Evolutionary conservation across 2,329 filamentous ascomycete species (phyloP).

Genomic region (Ophiostoma sp.): DNA sequence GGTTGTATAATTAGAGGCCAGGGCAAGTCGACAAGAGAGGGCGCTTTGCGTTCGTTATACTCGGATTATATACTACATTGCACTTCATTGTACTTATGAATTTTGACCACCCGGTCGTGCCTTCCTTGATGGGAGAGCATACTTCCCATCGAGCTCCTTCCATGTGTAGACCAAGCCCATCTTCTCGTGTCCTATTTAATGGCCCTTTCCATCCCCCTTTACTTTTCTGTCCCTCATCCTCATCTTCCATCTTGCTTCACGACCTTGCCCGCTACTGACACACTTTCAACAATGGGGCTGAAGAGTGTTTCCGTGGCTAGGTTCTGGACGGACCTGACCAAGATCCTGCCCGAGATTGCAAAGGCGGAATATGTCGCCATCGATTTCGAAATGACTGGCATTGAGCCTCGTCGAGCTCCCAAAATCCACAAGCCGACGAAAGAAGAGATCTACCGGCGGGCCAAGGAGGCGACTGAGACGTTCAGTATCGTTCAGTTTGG

Average conservation of each 20-base stretch:
- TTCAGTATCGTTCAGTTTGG: constrained; percentile 42
- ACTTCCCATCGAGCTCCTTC: not conserved
- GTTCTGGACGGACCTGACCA: constrained; percentile 37
- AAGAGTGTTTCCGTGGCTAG: constrained; percentile 36
- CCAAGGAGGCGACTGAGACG: constrained; percentile 35
- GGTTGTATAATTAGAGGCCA: constrained; percentile 10
- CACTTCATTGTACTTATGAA: not conserved
- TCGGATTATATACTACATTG: too few species aligned
- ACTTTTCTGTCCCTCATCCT: too few species aligned
- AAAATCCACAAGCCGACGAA: constrained; percentile 18
- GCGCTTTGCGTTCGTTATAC: not conserved
- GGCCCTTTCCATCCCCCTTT: not conserved
- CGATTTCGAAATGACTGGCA: constrained; percentile 44
- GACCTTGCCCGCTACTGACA: not conserved
- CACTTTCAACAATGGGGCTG: not conserved
- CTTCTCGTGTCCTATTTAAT: not conserved
- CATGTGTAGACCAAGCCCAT: not conserved
- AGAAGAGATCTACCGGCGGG: constrained; percentile 34
- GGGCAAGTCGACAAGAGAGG: not conserved
- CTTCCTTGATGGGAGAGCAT: not conserved
- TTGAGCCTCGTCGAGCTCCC: constrained; percentile 23
- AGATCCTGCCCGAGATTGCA: constrained; percentile 36
- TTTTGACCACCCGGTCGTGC: not conserved
- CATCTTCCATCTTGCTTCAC: not conserved
- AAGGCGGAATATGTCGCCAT: constrained; percentile 38